Conservation (phyloP, 2,329 filamentous ascomycete species). For the Verticillium longisporum region DNA sequence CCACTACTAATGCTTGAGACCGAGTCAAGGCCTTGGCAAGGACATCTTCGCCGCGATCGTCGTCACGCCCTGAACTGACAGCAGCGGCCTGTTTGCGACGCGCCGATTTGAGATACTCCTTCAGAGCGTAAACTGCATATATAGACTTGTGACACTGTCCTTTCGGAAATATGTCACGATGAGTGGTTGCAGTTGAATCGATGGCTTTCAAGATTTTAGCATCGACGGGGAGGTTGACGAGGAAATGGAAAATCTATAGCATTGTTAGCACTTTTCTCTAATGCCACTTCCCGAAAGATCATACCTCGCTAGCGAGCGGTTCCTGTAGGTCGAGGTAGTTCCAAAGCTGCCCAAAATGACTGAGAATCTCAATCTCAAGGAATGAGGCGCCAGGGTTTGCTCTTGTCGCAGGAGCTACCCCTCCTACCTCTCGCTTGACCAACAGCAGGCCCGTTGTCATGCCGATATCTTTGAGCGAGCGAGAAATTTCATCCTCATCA, state of each 20-base stretch:
- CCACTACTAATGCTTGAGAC: constrained; percentile 47
- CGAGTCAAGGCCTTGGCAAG: constrained; percentile 23
- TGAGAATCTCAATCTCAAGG: constrained; percentile 72
- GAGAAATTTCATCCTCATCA: constrained; percentile 48
- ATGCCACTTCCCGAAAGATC: constrained; percentile 2
- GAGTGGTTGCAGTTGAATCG: constrained; percentile 41
- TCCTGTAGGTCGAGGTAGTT: constrained; percentile 70
- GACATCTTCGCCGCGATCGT: constrained; percentile 11
- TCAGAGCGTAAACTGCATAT: constrained; percentile 64
- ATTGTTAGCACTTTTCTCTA: constrained; percentile 12
- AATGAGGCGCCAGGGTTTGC: constrained; percentile 46
- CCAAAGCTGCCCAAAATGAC: constrained; percentile 80
- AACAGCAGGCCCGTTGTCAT: constrained; percentile 60
- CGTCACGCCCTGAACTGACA: constrained; percentile 4
- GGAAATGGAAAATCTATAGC: constrained; percentile 59
- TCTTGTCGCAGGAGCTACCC: constrained; percentile 31
- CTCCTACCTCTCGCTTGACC: constrained; percentile 51
- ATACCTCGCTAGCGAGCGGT: constrained; percentile 58
- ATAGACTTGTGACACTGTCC: constrained; percentile 66
- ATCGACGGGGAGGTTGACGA: constrained; percentile 63
- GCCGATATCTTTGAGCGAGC: constrained; percentile 61
- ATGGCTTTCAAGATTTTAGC: constrained; percentile 54
- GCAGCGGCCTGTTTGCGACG: constrained; percentile 19
- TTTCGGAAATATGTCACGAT: constrained; percentile 59
- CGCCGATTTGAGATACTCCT: constrained; percentile 47